Evolutionary conservation across 2,329 filamentous ascomycete genomes (phyloP), one percentile per base, ranked within the genome.

Genomic region (Aspergillus fumigatus): DNA sequence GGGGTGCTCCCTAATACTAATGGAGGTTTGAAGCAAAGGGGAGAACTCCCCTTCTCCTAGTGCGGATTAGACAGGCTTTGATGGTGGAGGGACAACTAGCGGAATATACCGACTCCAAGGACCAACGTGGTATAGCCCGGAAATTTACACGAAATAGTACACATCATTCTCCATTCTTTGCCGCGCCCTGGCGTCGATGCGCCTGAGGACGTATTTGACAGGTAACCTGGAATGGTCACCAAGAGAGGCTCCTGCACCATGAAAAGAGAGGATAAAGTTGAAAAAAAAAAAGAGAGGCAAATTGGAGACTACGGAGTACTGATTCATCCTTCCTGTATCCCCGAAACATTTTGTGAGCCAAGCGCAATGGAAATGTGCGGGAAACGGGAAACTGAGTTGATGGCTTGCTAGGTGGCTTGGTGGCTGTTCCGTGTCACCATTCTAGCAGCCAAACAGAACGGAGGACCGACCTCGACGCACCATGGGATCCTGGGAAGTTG

Each of bases 161-260:
- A 38, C 32, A 17, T 10, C n/a, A 43, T 10, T n/a, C n/a, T 48
- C 27, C 40, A 32, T 50, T 50, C 57, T 63, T 56, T 59, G 60
- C 59, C 59, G 55, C 57, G 57, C 63, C 63, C 66, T 70, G 68
- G 70, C 68, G 67, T 68, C 63, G 65, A 55, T 64, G 2, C 32
- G 14, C 14, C 32, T 35, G 14, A 17, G 32, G 32, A 38, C 17
- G 32, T 38, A 7, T 17, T 6, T 38, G 32, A 17, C 14, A 17
- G 29, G 29, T 14, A 3, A 38, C 17, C 32, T 14, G 1, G 29
- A 14, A 35, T 35, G 4, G 29, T 29, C 27, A 9, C 8, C 27
- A 29, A 11, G 10, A 11, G 27, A 29, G 29, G 11, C 59, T 62
- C 52, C 51, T 55, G 25, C 27, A 21, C 55, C 17, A 29, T 19